These are phyloP conservation scores for Dispira parvispora DNA, from an alignment of 192 early-diverging fungal species.

Conservation along the genomic window DNA sequence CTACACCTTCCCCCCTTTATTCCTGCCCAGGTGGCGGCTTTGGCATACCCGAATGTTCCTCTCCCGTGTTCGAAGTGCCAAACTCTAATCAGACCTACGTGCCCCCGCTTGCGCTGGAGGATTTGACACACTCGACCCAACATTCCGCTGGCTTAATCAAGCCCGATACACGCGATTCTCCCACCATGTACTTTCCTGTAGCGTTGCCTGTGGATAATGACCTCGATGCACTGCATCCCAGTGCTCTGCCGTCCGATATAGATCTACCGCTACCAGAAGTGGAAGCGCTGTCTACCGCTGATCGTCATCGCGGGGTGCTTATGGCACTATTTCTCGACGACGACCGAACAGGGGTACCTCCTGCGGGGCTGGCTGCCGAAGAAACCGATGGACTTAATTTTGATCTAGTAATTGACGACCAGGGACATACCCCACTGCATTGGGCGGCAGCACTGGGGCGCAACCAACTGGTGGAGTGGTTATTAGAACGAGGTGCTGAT, in stretches of 20 bases:
- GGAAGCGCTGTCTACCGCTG: conserved; percentile 14
- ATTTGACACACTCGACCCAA: neutral
- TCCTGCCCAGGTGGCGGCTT: neutral
- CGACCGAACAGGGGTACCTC: conserved; percentile 47
- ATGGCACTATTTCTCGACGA: conserved; percentile 76
- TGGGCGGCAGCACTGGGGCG: conserved; percentile 87
- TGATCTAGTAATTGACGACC: conserved; percentile 80
- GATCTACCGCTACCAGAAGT: neutral
- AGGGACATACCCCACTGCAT: conserved; percentile 86
- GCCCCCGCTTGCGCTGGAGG: conserved; percentile 1
- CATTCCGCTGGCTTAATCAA: neutral
- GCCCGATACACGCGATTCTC: too few species aligned
- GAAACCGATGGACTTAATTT: conserved; percentile 43
- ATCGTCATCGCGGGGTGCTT: conserved; percentile 53
- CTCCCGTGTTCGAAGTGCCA: neutral
- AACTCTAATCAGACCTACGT: neutral
- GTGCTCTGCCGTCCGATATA: too few species aligned
- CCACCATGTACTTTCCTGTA: too few species aligned
- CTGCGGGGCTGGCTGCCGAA: conserved; percentile 16
- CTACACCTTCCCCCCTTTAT: neutral
- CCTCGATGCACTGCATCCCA: too few species aligned
- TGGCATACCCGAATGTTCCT: neutral
- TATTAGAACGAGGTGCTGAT: conserved; percentile 64
- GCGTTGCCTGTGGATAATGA: too few species aligned
- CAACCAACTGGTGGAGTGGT: conserved; percentile 50